Conservation (phyloP, 371 early-diverging fungal species). For the Mucor irregularis region DNA sequence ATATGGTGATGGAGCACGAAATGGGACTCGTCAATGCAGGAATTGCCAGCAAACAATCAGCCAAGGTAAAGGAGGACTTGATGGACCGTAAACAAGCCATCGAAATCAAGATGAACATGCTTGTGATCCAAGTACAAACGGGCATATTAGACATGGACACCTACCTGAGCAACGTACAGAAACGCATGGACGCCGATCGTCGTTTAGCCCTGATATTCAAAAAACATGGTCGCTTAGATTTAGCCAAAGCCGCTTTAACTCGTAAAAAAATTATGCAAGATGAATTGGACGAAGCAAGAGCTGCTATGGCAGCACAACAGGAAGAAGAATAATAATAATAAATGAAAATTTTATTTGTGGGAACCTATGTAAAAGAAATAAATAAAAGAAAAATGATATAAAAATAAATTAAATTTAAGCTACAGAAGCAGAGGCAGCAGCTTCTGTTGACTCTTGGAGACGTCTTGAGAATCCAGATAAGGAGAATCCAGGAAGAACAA, state of each 20-base stretch:
- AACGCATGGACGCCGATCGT: conserved; percentile 63
- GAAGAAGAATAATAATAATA: background rate
- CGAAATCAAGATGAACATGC: conserved; percentile 79
- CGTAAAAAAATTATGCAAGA: conserved; percentile 79
- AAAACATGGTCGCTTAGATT: conserved; percentile 58
- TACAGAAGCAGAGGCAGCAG: background rate
- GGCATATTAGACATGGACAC: conserved; percentile 76
- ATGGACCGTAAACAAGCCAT: conserved; percentile 66
- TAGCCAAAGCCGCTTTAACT: conserved; percentile 68
- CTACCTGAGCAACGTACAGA: conserved; percentile 59
- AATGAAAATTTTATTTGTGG: background rate
- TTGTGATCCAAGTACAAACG: conserved; percentile 78
- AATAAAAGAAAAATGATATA: background rate
- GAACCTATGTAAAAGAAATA: no score
- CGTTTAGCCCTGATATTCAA: conserved; percentile 74
- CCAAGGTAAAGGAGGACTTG: conserved; percentile 59
- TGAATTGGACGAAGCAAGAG: conserved; percentile 79
- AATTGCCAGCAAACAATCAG: conserved; percentile 49
- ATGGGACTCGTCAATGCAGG: conserved; percentile 46
- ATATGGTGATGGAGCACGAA: conserved; percentile 80
- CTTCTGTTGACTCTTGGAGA: no score
- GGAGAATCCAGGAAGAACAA: conserved; percentile 8
- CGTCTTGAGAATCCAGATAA: conserved; percentile 12
- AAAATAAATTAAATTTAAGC: background rate
- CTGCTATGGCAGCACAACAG: conserved; percentile 54